phyloP scores from a whole-genome alignment of 176 grass and related monocot genomes.

The Eleusine coracana region DNA sequence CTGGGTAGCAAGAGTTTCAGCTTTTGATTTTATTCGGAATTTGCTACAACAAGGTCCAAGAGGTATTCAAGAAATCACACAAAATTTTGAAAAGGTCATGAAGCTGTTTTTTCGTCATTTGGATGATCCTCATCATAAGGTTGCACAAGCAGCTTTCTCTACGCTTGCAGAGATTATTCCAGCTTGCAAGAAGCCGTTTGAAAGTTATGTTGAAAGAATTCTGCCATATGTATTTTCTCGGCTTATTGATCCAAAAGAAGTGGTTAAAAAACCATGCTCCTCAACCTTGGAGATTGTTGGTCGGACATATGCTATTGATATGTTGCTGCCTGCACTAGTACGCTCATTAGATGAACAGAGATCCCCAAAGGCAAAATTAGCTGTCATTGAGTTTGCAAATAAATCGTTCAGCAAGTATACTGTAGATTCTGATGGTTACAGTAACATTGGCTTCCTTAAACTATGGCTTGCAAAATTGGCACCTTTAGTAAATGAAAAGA shows the following conservation, averaged over 20 bases:
- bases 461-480: slow-evolving; percentile 95
- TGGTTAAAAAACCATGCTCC: slow-evolving; percentile 87
- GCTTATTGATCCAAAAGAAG: slow-evolving; percentile 92
- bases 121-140: slow-evolving; percentile 99
- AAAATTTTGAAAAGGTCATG: slow-evolving; percentile 99
- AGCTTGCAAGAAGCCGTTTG: slow-evolving; percentile 87
- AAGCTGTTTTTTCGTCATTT: slow-evolving; percentile 95
- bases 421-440: slow-evolving; percentile 82
- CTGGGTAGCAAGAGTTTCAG: slow-evolving; percentile 86
- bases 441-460: slow-evolving; percentile 96
- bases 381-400: slow-evolving; percentile 92
- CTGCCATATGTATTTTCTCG: slow-evolving; percentile 90
- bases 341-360: slow-evolving; percentile 96
- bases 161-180: slow-evolving; percentile 96
- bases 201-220: slow-evolving; percentile 89
- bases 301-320: slow-evolving; percentile 87
- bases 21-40: slow-evolving; percentile 91
- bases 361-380: slow-evolving; percentile 92
- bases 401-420: slow-evolving; percentile 84
- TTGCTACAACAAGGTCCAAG: slow-evolving; percentile 82
- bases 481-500: slow-evolving; percentile 96
- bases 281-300: slow-evolving; percentile 85
- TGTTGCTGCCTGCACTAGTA: slow-evolving; percentile 88
- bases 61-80: slow-evolving; percentile 85
- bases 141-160: slow-evolving; percentile 84